Base-by-base conservation (phyloP, 2,329 filamentous ascomycete species). In the Penicillium concentricum region DNA sequence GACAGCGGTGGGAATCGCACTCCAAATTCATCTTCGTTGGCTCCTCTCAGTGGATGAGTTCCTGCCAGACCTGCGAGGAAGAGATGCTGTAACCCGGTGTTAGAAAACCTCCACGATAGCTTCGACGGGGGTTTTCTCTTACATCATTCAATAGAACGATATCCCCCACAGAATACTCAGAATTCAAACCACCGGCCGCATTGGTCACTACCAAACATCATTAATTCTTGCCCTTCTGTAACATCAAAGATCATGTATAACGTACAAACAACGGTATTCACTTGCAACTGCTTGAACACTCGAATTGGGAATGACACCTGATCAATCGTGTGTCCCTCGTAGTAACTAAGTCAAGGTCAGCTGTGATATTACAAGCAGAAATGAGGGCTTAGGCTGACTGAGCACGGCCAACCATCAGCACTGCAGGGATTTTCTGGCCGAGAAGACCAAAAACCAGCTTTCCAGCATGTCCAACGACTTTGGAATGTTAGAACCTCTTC, bases 91-190 rank as follows among this genome's bases (percentile, higher is more conserved):
- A 39, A 53, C 13, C 7, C 5, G 35, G 18, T 55, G 39, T 68
- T 38, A 69, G 58, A 46, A 24, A 42, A 50, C 38, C 34, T 37
- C 32, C 15, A 44, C 42, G 43, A 53, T 35, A 8, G 42, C 51
- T 42, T 38, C 22, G 24, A 48, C 37, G 39, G 35, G 42, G 18
- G 5, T 44, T 20, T 28, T 26, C 13, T 65, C 78, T 61, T 75
- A 84, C 83, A 74, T 89, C 86, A 66, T 87, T 87, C 54, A 89
- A 67, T 46, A 87, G 73, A 42, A 87, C 82, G 56, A 89, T 83
- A 69, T 88, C 86, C 46, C 86, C 86, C 30, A 88, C 84, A 24
- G 73, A 74, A 72, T 87, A 88, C 37, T 80, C 78, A n/a, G 81
- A 78, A 70, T 88, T 88, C 35, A 88, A 72, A 13, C 84, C 85